Evolutionary conservation across 1,284 basidiomycete species (phyloP), one percentile per base, ranked within the genome.

Genomic region (Puccinia polysora): DNA sequence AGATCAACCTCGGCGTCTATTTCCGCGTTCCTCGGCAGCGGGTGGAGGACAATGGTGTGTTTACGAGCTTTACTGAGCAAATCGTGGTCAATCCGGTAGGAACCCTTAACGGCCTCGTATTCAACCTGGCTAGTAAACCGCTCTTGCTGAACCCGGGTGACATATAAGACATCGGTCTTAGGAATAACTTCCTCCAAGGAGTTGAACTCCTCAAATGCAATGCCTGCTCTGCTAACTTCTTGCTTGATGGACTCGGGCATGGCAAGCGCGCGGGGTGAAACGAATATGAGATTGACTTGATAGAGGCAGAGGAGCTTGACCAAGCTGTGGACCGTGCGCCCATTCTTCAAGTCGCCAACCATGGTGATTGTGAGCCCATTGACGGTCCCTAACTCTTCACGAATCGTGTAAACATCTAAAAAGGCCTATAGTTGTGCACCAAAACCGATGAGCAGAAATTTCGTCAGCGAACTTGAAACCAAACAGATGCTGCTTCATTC

Each of bases 1-100:
- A 96, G 97, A 82, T 98, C 96, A 65, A 99, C 93, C 80, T 97
- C 94, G 5, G 93, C 90, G 79, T 96, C 93, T 77, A 98, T 95
- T 88, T 98, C 92, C 88, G 78, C 91, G 78, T 94, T 94, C 77
- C 96, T 83, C 20, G 96, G 96, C 55, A 99, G 83, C 18, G 96
- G 96, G 82, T 98, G 96, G 90, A 99, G 93, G 75, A 98, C 93
- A 75, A 97, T 97, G 85, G 95, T 92, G 70, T 91, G 89, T 76
- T 92, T 88, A 83, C 97, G 97, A 32, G 93, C 94, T 72, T 89
- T 85, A 30, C 90, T 86, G 47, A 97, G 83, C 55, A 96, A 86
- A 28, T 94, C 90, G 79, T 97, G 95, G 82, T 98, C 91, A 74
- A 99, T 87, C 52, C 92, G 84, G 80, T 96, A 98, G 58, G 88